Conservation (phyloP, 2,329 filamentous ascomycete species). For the Pseudogymnoascus sp. region DNA sequence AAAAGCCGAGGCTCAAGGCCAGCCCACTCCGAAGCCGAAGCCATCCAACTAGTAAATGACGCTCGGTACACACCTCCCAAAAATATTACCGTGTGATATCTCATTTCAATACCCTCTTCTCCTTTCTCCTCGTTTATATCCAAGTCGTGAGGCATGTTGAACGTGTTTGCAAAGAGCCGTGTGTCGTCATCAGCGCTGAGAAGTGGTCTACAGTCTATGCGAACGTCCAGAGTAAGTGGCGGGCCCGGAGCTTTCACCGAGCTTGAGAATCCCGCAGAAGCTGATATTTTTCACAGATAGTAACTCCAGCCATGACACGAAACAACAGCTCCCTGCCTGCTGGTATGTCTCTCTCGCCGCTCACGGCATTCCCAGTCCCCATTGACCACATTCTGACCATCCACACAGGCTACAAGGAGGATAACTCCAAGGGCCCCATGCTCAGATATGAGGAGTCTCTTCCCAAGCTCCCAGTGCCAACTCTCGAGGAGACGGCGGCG, state of each 20-base stretch:
- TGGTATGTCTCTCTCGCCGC: slow-evolving; percentile 32
- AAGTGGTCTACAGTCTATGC: slow-evolving; percentile 23
- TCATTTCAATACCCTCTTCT: slow-evolving; percentile 12
- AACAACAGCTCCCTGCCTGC: slow-evolving; percentile 51
- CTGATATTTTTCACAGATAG: slow-evolving; percentile 24
- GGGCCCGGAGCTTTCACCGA: background rate
- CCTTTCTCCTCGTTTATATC: slow-evolving; percentile 9
- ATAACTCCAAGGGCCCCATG: slow-evolving; percentile 71
- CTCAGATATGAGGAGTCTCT: slow-evolving; percentile 82
- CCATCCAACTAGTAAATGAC: slow-evolving; percentile 1
- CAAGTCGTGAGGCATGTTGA: slow-evolving; percentile 27
- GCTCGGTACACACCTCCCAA: slow-evolving; percentile 6
- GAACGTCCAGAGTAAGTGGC: slow-evolving; percentile 22
- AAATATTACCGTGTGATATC: slow-evolving; percentile 9
- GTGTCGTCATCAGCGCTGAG: slow-evolving; percentile 27
- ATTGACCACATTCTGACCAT: slow-evolving; percentile 14
- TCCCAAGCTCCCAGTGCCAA: slow-evolving; percentile 69
- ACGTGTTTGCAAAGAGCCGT: slow-evolving; percentile 27
- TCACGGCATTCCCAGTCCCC: slow-evolving; percentile 9
- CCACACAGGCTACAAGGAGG: slow-evolving; percentile 64
- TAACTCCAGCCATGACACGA: slow-evolving; percentile 46
- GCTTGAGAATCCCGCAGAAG: background rate
- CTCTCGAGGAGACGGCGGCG: slow-evolving; percentile 71
- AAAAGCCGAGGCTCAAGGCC: slow-evolving; percentile 5
- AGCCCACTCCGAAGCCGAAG: slow-evolving; percentile 5